Evolutionary conservation across 441 rosid genomes (phyloP), one percentile per base, ranked within the genome.

Genomic region (Populus trichocarpa): DNA sequence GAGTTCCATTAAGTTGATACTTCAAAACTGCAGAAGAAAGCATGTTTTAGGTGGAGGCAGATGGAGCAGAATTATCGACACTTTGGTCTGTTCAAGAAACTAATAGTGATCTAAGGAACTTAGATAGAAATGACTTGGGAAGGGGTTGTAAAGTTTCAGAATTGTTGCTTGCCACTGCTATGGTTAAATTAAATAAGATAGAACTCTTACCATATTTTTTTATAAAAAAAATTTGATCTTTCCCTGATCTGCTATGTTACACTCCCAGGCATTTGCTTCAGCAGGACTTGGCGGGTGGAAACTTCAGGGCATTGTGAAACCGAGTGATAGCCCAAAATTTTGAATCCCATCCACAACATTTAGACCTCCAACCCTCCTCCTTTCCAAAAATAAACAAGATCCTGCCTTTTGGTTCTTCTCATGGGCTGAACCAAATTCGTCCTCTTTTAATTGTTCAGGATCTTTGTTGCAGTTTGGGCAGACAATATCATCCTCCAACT

Each of bases 261-360:
- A 71, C 33, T 81, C 76, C 64, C 91, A 93, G 99, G 97, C 99
- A 78, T 92, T 96, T 82, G 78, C 87, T 0, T 40, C 81, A 40
- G 95, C 98, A 30, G 98, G 98, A 77, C 89, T 88, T 72, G 97
- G 99, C 2, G 98, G 99, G 68, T 93, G 99, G 99, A 90, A 89
- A 83, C 97, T 96, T 82, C 90, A 88, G 53, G 95, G 94, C 82
- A 82, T 93, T 57, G 94, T 92, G 79, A 89, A 90, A 82, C 99
- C 98, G 23, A 84, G 83, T 74, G 73, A 82, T 57, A 78, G 78
- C 84, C 67, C 35, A n/a, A 74, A 65, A 33, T 40, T 20, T 57
- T 32, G 61, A 57, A 28, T 28, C 30, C 30, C 30, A 28, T 28
- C 30, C 30, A 28, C 30, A 28, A 28, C 30, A 28, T 28, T 28